phyloP scores from a whole-genome alignment of 2,329 filamentous ascomycete species.

The Clonostachys rhizophaga region DNA sequence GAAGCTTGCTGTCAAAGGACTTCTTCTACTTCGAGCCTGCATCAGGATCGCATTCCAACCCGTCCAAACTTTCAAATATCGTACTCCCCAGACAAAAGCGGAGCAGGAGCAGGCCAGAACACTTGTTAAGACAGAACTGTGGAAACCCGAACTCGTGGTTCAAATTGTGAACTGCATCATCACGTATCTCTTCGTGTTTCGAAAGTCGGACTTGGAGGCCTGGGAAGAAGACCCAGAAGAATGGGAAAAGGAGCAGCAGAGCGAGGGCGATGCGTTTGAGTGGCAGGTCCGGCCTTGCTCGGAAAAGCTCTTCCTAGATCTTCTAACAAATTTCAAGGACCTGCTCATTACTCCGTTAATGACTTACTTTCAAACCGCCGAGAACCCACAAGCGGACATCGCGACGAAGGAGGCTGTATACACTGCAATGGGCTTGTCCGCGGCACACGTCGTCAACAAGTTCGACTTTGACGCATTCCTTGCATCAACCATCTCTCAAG shows the following conservation, averaged over 20 bases:
- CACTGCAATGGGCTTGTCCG: slow-evolving; percentile 83
- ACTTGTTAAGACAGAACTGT: slow-evolving; percentile 66
- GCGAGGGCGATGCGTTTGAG: slow-evolving; percentile 80
- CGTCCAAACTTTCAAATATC: slow-evolving; percentile 78
- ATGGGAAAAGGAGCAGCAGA: slow-evolving; percentile 89
- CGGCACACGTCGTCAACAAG: slow-evolving; percentile 65
- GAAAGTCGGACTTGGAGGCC: slow-evolving; percentile 76
- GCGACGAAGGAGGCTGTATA: slow-evolving; percentile 92
- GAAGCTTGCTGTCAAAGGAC: slow-evolving; percentile 74
- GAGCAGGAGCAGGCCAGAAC: slow-evolving; percentile 69
- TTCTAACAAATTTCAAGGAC: slow-evolving; percentile 84
- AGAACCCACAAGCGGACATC: slow-evolving; percentile 61
- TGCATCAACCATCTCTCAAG: slow-evolving; percentile 67
- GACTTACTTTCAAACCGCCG: slow-evolving; percentile 75
- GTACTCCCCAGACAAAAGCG: slow-evolving; percentile 66
- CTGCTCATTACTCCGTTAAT: slow-evolving; percentile 76
- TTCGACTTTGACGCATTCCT: slow-evolving; percentile 85
- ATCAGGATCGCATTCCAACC: slow-evolving; percentile 82
- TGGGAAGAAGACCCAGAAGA: slow-evolving; percentile 96
- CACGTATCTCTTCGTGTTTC: slow-evolving; percentile 83
- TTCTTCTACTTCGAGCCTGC: slow-evolving; percentile 78
- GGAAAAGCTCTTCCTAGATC: slow-evolving; percentile 88
- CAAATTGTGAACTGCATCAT: slow-evolving; percentile 83
- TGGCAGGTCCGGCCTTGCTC: slow-evolving; percentile 90
- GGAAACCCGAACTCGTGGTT: slow-evolving; percentile 72